phyloP scores from a whole-genome alignment of 805 yeast genomes.

The Candida fluviatilis region DNA sequence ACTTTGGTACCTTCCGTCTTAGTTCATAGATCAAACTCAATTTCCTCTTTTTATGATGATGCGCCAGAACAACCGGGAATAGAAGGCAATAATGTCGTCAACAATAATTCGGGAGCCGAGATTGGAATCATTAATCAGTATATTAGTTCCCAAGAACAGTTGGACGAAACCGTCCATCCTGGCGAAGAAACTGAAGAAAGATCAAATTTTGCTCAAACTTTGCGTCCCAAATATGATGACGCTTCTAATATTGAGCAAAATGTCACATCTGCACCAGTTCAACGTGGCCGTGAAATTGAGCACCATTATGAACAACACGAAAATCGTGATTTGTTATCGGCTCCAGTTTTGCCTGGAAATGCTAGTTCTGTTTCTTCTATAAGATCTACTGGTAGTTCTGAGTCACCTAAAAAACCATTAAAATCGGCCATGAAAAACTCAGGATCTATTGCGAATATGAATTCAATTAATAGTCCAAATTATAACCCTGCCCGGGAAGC shows the following conservation, averaged over 20 bases:
- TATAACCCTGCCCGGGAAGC: conserved; percentile 55
- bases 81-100: neutral
- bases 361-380: conserved; percentile 29
- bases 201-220: conserved; percentile 17
- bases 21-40: neutral
- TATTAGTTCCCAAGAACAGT: conserved; percentile 13
- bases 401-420: conserved; percentile 35
- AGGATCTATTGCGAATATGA: conserved; percentile 17
- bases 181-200: conserved; percentile 21
- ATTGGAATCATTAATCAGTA: conserved; percentile 19
- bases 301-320: neutral
- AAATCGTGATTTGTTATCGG: conserved; percentile 11
- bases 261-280: neutral
- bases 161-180: conserved; percentile 14
- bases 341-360: conserved; percentile 16
- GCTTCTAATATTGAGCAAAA: conserved; percentile 21
- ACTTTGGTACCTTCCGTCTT: conserved; percentile 2
- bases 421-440: conserved; percentile 51
- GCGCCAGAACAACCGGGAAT: neutral
- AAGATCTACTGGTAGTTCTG: conserved; percentile 23
- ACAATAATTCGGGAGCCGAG: conserved; percentile 9
- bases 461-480: conserved; percentile 7
- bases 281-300: neutral
- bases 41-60: conserved; percentile 5
- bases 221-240: conserved; percentile 29